Percentiles rank a stretch among this genome's conserved stretches.
phyloP scores from a whole-genome alignment of 2,329 filamentous ascomycete species.

The Claviceps spartinae region DNA sequence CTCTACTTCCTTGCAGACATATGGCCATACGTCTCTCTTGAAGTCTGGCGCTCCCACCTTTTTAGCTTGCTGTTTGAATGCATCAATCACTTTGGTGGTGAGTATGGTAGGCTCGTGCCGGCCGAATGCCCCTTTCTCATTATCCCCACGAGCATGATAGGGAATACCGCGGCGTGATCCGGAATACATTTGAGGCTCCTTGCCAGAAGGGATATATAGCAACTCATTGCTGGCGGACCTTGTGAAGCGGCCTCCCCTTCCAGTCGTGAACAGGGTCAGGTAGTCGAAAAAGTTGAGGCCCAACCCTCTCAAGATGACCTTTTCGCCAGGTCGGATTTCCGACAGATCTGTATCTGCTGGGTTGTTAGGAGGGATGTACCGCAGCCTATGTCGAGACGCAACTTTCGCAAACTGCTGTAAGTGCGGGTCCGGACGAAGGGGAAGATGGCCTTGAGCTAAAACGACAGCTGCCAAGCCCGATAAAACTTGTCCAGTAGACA shows the following conservation, averaged over 20 bases:
- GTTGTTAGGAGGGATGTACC: constrained; percentile 1
- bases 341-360: constrained; percentile 4
- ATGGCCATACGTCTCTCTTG: constrained; percentile 1
- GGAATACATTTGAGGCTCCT: constrained; percentile 3
- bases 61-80: background rate
- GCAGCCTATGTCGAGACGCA: background rate
- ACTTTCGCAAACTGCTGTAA: background rate
- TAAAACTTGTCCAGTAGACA: constrained; percentile 1
- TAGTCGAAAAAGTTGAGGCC: constrained; percentile 6
- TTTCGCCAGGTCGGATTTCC: background rate
- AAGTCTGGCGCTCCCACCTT: background rate
- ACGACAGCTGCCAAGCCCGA: background rate
- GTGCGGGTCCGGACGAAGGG: background rate
- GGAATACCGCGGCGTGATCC: constrained; percentile 6
- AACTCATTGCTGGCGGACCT: background rate
- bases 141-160: constrained; percentile 5
- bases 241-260: background rate
- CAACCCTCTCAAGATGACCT: background rate
- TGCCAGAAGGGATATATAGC: constrained; percentile 1
- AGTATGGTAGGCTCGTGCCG: constrained; percentile 1
- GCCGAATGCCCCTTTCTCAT: constrained; percentile 3
- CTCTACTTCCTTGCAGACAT: constrained; percentile 4
- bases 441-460: constrained; percentile 4
- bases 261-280: constrained; percentile 1
- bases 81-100: constrained; percentile 1